These are phyloP conservation scores for Mycena filopes DNA, from an alignment of 768 basidiomycete genomes.

Conservation along the genomic window DNA sequence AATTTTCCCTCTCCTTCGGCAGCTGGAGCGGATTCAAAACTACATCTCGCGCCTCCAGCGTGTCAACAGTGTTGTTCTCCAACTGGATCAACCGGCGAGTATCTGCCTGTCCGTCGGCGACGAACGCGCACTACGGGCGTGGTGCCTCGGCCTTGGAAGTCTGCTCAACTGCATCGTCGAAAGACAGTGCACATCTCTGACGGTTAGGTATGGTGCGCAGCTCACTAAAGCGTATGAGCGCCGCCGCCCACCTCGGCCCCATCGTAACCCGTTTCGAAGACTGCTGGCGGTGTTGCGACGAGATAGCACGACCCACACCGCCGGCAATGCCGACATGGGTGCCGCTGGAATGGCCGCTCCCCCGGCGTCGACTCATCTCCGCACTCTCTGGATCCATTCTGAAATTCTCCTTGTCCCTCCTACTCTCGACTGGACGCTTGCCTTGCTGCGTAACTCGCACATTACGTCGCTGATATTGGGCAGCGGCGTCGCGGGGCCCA, in stretches of 20 bases:
- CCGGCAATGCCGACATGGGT: no score
- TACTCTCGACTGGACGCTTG: background rate
- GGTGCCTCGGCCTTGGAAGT: background rate
- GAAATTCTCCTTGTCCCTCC: background rate
- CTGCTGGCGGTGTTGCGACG: no score
- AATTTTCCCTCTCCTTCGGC: background rate
- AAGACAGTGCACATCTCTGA: background rate
- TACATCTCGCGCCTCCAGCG: background rate
- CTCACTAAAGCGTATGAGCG: slow-evolving; percentile 5
- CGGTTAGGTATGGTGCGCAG: background rate
- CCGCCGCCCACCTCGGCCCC: background rate
- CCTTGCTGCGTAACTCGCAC: background rate
- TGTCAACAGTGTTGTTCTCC: background rate
- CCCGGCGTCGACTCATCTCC: no score
- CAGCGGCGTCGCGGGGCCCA: background rate
- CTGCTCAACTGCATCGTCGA: slow-evolving; percentile 9
- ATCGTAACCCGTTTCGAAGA: background rate
- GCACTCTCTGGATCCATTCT: background rate
- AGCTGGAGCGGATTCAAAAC: background rate
- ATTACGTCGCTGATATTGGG: background rate
- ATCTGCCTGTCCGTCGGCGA: slow-evolving; percentile 4
- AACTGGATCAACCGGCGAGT: background rate
- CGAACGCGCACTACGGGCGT: background rate
- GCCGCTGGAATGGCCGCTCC: no score
- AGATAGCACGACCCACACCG: no score